Percentiles rank a stretch among this genome's conserved stretches.
phyloP scores from a whole-genome alignment of 345 rosid species.

The Camelina hispida region DNA sequence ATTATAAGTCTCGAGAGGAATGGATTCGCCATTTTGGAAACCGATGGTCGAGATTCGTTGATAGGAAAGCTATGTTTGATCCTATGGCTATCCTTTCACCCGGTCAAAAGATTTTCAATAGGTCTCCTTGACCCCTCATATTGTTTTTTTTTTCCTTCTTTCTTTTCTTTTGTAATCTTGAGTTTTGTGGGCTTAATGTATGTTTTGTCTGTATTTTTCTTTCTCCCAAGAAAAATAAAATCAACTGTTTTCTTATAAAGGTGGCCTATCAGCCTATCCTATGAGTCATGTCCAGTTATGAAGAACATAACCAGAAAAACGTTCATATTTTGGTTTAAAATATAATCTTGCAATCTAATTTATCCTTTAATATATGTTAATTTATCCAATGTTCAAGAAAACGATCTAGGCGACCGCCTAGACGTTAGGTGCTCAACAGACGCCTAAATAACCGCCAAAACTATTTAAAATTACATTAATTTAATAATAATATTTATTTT shows the following conservation, averaged over 20 bases:
- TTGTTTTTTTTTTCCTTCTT: not conserved
- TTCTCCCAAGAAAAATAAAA: conserved; percentile 19
- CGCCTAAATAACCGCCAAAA: too few species aligned
- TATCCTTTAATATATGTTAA: too few species aligned
- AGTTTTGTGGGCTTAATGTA: conserved; percentile 32
- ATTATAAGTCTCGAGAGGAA: conserved; percentile 71
- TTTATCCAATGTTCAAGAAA: too few species aligned
- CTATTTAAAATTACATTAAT: too few species aligned
- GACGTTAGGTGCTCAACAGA: too few species aligned
- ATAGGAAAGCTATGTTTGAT: conserved; percentile 73
- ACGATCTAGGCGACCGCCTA: too few species aligned
- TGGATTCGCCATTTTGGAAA: conserved; percentile 87
- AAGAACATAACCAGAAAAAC: conserved; percentile 10
- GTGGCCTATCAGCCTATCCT: not conserved
- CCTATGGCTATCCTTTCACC: conserved; percentile 91
- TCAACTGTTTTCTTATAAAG: not conserved
- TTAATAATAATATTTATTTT: too few species aligned
- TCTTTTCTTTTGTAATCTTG: conserved; percentile 7
- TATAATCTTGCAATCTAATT: too few species aligned
- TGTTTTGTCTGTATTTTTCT: conserved; percentile 16
- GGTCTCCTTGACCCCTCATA: conserved; percentile 43
- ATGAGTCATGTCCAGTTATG: conserved; percentile 24
- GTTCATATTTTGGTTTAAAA: not conserved
- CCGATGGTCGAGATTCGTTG: conserved; percentile 71
- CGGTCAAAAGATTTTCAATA: conserved; percentile 80